These are phyloP conservation scores for Asterella californica DNA, from an alignment of 225 moss, liverwort and hornwort species.

Conservation along the genomic window DNA sequence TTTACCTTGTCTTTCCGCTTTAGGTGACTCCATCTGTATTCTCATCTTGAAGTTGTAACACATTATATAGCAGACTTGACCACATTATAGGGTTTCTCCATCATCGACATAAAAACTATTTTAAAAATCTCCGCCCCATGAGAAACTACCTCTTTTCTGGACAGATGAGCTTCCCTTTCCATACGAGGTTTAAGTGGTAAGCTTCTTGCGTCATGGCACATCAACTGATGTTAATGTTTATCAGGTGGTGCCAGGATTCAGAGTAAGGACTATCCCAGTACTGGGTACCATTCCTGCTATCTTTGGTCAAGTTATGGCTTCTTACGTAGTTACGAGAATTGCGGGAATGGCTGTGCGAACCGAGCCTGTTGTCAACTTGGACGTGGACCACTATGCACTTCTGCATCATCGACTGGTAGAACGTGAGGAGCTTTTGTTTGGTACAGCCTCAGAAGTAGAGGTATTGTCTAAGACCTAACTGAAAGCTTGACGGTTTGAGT, in stretches of 20 bases:
- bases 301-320: conserved; percentile 99
- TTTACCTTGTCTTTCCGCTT: neutral
- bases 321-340: conserved; percentile 87
- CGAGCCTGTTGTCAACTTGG: conserved; percentile 92
- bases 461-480: conserved; percentile 32
- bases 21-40: neutral
- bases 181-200: neutral
- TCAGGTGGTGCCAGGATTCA: conserved; percentile 96
- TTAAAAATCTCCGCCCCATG: neutral
- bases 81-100: neutral
- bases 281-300: conserved; percentile 95
- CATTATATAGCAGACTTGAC: neutral
- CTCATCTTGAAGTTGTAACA: neutral
- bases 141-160: neutral
- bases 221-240: conserved; percentile 39
- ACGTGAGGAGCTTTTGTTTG: conserved; percentile 81
- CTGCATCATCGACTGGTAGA: conserved; percentile 83
- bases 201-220: neutral
- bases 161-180: too few relatives aligned
- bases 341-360: conserved; percentile 77
- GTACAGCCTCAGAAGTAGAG: conserved; percentile 85
- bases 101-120: neutral
- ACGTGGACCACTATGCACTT: conserved; percentile 85
- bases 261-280: conserved; percentile 96
- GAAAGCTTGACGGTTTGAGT: neutral